A percentile compares a stretch with the other conserved stretches of the same genome.
phyloP scores from a whole-genome alignment of 1,284 basidiomycete species.

The Ustilago shanxiensis region DNA sequence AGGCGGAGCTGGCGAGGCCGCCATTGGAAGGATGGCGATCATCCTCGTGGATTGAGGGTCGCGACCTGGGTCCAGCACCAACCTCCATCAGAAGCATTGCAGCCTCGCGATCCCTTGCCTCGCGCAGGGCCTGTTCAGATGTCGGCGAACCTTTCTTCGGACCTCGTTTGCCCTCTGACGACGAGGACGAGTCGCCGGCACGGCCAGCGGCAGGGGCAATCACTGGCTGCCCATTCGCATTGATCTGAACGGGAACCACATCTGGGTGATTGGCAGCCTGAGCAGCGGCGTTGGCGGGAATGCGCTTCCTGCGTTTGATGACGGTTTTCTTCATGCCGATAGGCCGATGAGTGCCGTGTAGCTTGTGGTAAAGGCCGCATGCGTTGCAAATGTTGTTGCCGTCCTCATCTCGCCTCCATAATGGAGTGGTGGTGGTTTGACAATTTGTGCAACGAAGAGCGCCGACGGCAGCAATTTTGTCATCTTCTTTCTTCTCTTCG shows the following conservation, averaged over 20 bases:
- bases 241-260: constrained; percentile 48
- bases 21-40: constrained; percentile 21
- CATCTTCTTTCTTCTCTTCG: constrained; percentile 43
- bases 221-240: constrained; percentile 44
- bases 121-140: constrained; percentile 50
- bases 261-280: constrained; percentile 44
- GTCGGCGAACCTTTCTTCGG: constrained; percentile 32
- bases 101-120: constrained; percentile 64
- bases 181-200: constrained; percentile 18
- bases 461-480: constrained; percentile 43
- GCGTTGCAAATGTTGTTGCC: constrained; percentile 92
- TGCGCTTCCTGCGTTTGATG: constrained; percentile 96
- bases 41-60: constrained; percentile 32
- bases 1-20: constrained; percentile 17
- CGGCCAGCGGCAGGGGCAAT: constrained; percentile 47
- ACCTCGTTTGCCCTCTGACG: constrained; percentile 29
- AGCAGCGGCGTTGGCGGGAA: constrained; percentile 70
- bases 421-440: constrained; percentile 87
- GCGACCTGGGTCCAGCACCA: constrained; percentile 42
- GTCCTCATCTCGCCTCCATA: constrained; percentile 90
- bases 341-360: constrained; percentile 95
- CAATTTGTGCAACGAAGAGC: constrained; percentile 80
- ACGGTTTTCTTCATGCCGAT: constrained; percentile 99
- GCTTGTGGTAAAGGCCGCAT: constrained; percentile 89
- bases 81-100: constrained; percentile 68